Evolutionary conservation across 257 asterid species (phyloP).

Genomic region (Scutellaria minor): DNA sequence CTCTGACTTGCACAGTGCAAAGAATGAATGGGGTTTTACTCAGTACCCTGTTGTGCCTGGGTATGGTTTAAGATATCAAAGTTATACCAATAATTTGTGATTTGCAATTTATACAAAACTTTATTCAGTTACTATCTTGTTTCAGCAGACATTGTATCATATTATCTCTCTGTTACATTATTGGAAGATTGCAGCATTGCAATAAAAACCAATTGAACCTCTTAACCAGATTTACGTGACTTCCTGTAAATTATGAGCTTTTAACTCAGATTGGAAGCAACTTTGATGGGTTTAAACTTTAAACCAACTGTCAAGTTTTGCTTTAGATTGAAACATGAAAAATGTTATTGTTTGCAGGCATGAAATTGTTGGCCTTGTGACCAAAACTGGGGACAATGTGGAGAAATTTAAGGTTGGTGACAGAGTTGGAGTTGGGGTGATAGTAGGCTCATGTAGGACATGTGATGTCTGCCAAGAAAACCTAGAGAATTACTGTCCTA

Average conservation of each 20-base stretch:
- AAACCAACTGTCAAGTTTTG: too few relatives aligned
- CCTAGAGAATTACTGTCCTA: slow-evolving; percentile 63
- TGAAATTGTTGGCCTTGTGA: slow-evolving; percentile 69
- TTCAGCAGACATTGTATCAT: too few relatives aligned
- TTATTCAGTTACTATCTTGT: too few relatives aligned
- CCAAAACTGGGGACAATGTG: slow-evolving; percentile 53
- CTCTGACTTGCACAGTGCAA: slow-evolving; percentile 45
- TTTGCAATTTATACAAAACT: too few relatives aligned
- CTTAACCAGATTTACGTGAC: too few relatives aligned
- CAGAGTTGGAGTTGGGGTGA: slow-evolving; percentile 70
- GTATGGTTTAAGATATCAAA: slow-evolving; percentile 26
- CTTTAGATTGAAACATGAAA: neutral
- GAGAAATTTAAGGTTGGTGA: slow-evolving; percentile 57
- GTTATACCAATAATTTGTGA: neutral
- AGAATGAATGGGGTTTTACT: slow-evolving; percentile 54
- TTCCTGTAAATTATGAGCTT: too few relatives aligned
- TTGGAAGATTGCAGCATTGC: too few relatives aligned
- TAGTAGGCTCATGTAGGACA: slow-evolving; percentile 59
- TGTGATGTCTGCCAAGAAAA: slow-evolving; percentile 58
- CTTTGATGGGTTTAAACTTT: too few relatives aligned
- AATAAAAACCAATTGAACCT: too few relatives aligned
- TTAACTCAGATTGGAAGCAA: too few relatives aligned
- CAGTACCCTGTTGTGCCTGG: slow-evolving; percentile 56
- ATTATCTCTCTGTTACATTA: too few relatives aligned
- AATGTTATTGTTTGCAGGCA: slow-evolving; percentile 48